phyloP scores from a whole-genome alignment of 805 yeast species.

The Candida orba region DNA sequence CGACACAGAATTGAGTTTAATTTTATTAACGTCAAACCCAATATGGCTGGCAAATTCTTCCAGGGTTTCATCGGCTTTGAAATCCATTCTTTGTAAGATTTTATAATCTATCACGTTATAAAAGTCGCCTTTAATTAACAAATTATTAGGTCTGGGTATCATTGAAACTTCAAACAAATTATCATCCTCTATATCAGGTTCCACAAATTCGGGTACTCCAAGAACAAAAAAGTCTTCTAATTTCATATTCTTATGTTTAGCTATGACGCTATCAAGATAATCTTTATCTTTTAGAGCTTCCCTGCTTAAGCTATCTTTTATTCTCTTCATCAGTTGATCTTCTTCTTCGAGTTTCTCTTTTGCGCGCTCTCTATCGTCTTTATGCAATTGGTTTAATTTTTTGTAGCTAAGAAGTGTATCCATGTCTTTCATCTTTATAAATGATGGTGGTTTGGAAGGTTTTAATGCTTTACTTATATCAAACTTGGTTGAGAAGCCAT shows the following conservation, averaged over 20 bases:
- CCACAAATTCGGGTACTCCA: conserved; percentile 4
- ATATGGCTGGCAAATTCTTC: conserved; percentile 4
- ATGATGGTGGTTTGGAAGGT: background rate
- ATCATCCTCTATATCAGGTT: background rate
- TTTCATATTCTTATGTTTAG: background rate
- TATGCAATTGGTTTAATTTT: conserved; percentile 3
- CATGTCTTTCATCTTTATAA: background rate
- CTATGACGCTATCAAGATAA: conserved; percentile 4
- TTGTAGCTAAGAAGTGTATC: background rate
- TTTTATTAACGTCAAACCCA: background rate
- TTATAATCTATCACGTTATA: conserved; percentile 6
- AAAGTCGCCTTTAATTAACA: conserved; percentile 3
- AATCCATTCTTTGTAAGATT: background rate
- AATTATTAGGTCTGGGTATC: background rate
- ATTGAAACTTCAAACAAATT: background rate
- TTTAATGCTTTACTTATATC: background rate
- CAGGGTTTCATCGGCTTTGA: conserved; percentile 1
- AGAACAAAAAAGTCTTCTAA: conserved; percentile 8
- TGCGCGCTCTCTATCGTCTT: conserved; percentile 4
- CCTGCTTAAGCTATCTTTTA: background rate
- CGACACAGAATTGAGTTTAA: background rate
- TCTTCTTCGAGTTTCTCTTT: background rate
- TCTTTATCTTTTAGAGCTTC: conserved; percentile 3
- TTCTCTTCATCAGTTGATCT: background rate
- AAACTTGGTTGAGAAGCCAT: background rate